Evolutionary conservation across 768 basidiomycete genomes (phyloP).

Genomic region (Pleurotus citrinopileatus): DNA sequence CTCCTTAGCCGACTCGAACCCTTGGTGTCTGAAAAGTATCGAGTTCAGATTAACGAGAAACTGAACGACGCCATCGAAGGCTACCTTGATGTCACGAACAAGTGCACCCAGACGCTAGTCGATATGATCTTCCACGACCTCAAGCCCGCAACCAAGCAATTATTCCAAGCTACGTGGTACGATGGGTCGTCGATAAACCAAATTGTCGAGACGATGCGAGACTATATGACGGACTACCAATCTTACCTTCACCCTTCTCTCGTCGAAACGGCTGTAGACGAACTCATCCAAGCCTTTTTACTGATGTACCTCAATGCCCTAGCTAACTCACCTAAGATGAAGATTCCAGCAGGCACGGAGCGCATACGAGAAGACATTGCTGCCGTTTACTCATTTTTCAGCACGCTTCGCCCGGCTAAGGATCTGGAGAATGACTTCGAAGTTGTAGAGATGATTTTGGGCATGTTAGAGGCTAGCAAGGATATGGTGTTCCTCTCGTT

Average conservation of each 20-base stretch:
- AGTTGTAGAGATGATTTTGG: constrained; percentile 79
- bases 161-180: constrained; percentile 90
- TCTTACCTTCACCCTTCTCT: constrained; percentile 86
- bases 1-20: constrained; percentile 84
- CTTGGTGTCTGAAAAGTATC: constrained; percentile 91
- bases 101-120: constrained; percentile 92
- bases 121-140: constrained; percentile 95
- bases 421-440: constrained; percentile 85
- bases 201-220: constrained; percentile 92
- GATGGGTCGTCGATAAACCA: constrained; percentile 76
- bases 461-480: constrained; percentile 82
- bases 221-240: constrained; percentile 96
- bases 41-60: constrained; percentile 74
- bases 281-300: constrained; percentile 88
- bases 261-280: constrained; percentile 89
- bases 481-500: constrained; percentile 91
- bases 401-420: constrained; percentile 67
- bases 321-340: constrained; percentile 78
- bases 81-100: constrained; percentile 96
- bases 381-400: constrained; percentile 79
- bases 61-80: constrained; percentile 98
- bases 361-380: constrained; percentile 81
- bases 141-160: constrained; percentile 76
- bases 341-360: constrained; percentile 81
- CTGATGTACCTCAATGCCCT: constrained; percentile 88